These are phyloP conservation scores for Drechslera avenae DNA, from an alignment of 2,329 filamentous ascomycete genomes.

Conservation along the genomic window DNA sequence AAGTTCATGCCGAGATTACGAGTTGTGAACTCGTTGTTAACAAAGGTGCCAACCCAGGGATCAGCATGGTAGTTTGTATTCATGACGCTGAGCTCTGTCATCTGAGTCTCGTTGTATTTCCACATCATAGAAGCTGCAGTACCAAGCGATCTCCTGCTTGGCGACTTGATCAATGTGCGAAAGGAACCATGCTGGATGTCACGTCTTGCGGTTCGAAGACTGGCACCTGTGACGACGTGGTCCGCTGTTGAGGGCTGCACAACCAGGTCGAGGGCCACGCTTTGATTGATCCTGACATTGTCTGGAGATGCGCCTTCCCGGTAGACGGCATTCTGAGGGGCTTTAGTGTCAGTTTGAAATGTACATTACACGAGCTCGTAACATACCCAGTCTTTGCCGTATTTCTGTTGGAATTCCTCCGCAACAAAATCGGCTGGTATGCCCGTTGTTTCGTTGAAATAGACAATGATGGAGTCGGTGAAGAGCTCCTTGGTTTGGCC, in stretches of 20 bases:
- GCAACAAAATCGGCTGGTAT: slow-evolving; percentile 47
- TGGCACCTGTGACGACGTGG: slow-evolving; percentile 53
- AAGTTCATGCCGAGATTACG: slow-evolving; percentile 49
- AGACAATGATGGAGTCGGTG: slow-evolving; percentile 56
- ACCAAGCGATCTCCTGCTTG: slow-evolving; percentile 44
- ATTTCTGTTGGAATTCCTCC: slow-evolving; percentile 51
- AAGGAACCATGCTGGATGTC: slow-evolving; percentile 58
- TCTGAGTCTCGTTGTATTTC: slow-evolving; percentile 53
- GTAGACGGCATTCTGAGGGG: slow-evolving; percentile 46
- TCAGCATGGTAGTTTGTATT: slow-evolving; percentile 49
- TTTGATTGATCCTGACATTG: slow-evolving; percentile 48
- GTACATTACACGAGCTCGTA: not conserved
- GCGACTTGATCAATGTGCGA: slow-evolving; percentile 51
- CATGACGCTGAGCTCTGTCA: slow-evolving; percentile 52
- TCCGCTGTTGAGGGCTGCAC: slow-evolving; percentile 40
- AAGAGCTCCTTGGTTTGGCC: slow-evolving; percentile 46
- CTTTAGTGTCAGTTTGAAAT: not conserved
- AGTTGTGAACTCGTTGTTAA: slow-evolving; percentile 48
- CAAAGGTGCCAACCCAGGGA: slow-evolving; percentile 50
- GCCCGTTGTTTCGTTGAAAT: slow-evolving; percentile 56
- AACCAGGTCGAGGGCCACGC: slow-evolving; percentile 43
- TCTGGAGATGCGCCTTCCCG: slow-evolving; percentile 50
- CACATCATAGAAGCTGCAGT: slow-evolving; percentile 55
- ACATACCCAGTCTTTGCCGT: slow-evolving; percentile 52
- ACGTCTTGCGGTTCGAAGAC: slow-evolving; percentile 50